phyloP scores from a whole-genome alignment of 2,329 filamentous ascomycete genomes.

The Anisogramma anomala region DNA sequence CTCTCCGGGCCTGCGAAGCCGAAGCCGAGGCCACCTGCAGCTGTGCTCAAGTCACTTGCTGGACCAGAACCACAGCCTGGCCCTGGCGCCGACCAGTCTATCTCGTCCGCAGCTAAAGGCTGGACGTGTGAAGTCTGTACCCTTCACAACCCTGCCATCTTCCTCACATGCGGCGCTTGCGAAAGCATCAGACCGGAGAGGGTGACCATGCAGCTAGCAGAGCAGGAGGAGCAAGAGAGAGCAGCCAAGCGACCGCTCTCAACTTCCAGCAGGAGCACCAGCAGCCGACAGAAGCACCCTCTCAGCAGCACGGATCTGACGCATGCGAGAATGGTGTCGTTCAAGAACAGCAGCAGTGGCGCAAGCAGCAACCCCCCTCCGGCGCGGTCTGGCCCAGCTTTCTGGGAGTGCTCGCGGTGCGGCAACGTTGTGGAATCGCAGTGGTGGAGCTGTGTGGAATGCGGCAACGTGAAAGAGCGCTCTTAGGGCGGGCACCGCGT shows the following conservation, averaged over 20 bases:
- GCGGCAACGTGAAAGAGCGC: slow-evolving; percentile 42
- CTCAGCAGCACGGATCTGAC: slow-evolving; percentile 3
- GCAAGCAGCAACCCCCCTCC: slow-evolving; percentile 11
- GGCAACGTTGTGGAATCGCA: slow-evolving; percentile 38
- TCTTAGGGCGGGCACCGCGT: slow-evolving; percentile 26
- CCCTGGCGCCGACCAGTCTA: neutral
- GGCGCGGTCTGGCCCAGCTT: slow-evolving; percentile 19
- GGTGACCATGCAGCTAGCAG: slow-evolving; percentile 12
- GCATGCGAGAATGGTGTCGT: slow-evolving; percentile 13
- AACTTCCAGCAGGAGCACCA: neutral
- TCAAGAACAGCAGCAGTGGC: slow-evolving; percentile 12
- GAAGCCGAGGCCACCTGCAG: neutral
- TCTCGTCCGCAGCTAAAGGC: slow-evolving; percentile 15
- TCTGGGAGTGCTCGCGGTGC: slow-evolving; percentile 43
- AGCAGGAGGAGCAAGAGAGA: slow-evolving; percentile 13
- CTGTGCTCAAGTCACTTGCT: neutral
- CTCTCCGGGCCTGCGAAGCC: neutral
- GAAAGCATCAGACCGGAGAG: slow-evolving; percentile 30
- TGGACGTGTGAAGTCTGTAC: slow-evolving; percentile 49
- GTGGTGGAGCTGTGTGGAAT: slow-evolving; percentile 47
- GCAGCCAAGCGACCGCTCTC: slow-evolving; percentile 7
- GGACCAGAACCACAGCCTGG: neutral
- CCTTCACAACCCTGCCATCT: slow-evolving; percentile 40
- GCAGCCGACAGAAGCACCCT: neutral
- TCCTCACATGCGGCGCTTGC: slow-evolving; percentile 46